These are phyloP conservation scores for Cadophora malorum DNA, from an alignment of 2,329 filamentous ascomycete species.

Conservation along the genomic window DNA sequence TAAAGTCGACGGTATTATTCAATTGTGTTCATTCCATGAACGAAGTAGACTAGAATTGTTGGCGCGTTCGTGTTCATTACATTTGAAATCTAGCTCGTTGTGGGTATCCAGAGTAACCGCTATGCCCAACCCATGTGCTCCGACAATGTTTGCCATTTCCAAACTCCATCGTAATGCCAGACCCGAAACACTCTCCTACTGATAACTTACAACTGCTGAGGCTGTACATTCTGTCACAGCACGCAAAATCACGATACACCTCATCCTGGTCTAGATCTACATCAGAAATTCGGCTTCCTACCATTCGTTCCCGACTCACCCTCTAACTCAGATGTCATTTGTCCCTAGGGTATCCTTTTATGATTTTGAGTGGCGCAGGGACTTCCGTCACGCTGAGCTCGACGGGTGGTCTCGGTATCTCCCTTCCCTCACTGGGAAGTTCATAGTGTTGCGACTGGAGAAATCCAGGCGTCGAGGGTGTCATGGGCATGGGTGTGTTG, in stretches of 20 bases:
- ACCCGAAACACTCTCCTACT: background rate
- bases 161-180: background rate
- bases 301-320: too few relatives aligned
- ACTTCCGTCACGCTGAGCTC: conserved; percentile 24
- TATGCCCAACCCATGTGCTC: background rate
- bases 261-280: background rate
- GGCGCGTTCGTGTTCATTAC: background rate
- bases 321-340: background rate
- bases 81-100: conserved; percentile 1
- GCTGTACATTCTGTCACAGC: background rate
- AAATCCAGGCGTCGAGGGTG: conserved; percentile 22
- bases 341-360: conserved; percentile 17
- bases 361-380: conserved; percentile 25
- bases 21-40: too few relatives aligned
- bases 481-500: conserved; percentile 21
- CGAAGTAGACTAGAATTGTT: background rate
- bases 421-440: conserved; percentile 30
- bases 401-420: conserved; percentile 27
- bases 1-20: too few relatives aligned
- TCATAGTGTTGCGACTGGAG: conserved; percentile 25
- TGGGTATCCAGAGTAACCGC: background rate
- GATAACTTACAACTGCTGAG: background rate
- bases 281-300: background rate
- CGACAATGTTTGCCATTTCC: background rate
- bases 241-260: background rate